phyloP scores from a whole-genome alignment of 1,284 basidiomycete genomes.

The Serendipita sp. region DNA sequence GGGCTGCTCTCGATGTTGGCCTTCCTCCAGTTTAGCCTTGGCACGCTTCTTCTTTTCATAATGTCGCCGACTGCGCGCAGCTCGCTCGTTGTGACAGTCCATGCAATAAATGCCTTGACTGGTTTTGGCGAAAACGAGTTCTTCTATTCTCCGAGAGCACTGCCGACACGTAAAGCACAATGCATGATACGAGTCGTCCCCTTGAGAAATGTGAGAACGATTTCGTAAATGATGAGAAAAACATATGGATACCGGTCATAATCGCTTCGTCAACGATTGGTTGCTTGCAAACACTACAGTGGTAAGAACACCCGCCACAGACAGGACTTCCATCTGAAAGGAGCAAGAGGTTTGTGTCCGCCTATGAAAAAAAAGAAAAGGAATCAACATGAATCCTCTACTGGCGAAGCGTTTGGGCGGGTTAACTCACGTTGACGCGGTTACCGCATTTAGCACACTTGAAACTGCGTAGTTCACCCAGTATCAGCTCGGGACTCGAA shows the following conservation, averaged over 20 bases:
- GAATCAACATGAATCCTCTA: slow-evolving; percentile 24
- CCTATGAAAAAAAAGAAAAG: slow-evolving; percentile 25
- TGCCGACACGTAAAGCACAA: slow-evolving; percentile 97
- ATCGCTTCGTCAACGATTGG: slow-evolving; percentile 95
- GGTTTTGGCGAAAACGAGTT: slow-evolving; percentile 97
- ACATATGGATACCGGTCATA: slow-evolving; percentile 50
- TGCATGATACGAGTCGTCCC: slow-evolving; percentile 96
- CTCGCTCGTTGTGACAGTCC: slow-evolving; percentile 94
- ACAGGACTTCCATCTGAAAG: slow-evolving; percentile 95
- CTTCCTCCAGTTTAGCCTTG: slow-evolving; percentile 29
- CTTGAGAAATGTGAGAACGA: slow-evolving; percentile 21
- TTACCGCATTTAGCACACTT: slow-evolving; percentile 71
- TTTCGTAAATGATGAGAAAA: neutral
- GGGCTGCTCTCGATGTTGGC: slow-evolving; percentile 44
- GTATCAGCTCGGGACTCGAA: neutral
- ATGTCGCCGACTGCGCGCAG: slow-evolving; percentile 80
- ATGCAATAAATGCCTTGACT: slow-evolving; percentile 98
- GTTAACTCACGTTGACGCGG: slow-evolving; percentile 44
- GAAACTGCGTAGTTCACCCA: slow-evolving; percentile 35
- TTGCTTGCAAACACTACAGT: slow-evolving; percentile 81
- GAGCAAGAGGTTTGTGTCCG: slow-evolving; percentile 89
- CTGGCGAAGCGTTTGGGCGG: neutral
- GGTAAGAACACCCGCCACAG: slow-evolving; percentile 93
- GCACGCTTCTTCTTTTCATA: slow-evolving; percentile 48
- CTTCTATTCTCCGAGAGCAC: slow-evolving; percentile 88